phyloP scores from a whole-genome alignment of 768 basidiomycete species.

The Boletus speciosus region DNA sequence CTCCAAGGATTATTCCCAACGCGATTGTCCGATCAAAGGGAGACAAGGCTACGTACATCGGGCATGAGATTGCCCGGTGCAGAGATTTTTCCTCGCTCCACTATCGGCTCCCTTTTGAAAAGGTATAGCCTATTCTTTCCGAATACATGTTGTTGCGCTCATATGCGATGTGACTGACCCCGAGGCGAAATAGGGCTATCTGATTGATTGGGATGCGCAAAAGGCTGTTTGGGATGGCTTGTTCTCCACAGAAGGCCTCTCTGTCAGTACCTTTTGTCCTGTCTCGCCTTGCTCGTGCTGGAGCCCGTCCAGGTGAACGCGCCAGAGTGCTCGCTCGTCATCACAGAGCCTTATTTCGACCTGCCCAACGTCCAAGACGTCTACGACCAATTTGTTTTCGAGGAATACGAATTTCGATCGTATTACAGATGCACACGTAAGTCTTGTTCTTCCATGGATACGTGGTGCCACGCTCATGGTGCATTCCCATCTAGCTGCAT shows the following conservation, averaged over 20 bases:
- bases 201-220: constrained; percentile 94
- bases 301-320: constrained; percentile 59
- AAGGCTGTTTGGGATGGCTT: constrained; percentile 93
- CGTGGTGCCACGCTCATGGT: constrained; percentile 19
- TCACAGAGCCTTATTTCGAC: constrained; percentile 96
- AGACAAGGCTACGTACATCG: constrained; percentile 79
- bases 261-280: constrained; percentile 39
- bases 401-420: constrained; percentile 90
- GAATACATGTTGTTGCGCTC: not conserved
- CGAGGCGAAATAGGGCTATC: constrained; percentile 63
- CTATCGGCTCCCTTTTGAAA: constrained; percentile 84
- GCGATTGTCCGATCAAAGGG: constrained; percentile 82
- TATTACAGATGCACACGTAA: constrained; percentile 80
- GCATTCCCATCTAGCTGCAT: constrained; percentile 56
- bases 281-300: constrained; percentile 2
- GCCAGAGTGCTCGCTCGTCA: constrained; percentile 65
- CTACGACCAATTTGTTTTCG: constrained; percentile 94
- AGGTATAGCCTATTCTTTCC: constrained; percentile 43
- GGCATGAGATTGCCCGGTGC: constrained; percentile 78
- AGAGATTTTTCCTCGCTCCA: constrained; percentile 76
- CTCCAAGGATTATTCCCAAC: constrained; percentile 66
- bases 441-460: constrained; percentile 31
- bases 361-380: constrained; percentile 87
- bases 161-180: constrained; percentile 8
- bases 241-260: constrained; percentile 69